Evolutionary conservation across 305 asterid genomes (phyloP).

Genomic region (Solanum hybrid): DNA sequence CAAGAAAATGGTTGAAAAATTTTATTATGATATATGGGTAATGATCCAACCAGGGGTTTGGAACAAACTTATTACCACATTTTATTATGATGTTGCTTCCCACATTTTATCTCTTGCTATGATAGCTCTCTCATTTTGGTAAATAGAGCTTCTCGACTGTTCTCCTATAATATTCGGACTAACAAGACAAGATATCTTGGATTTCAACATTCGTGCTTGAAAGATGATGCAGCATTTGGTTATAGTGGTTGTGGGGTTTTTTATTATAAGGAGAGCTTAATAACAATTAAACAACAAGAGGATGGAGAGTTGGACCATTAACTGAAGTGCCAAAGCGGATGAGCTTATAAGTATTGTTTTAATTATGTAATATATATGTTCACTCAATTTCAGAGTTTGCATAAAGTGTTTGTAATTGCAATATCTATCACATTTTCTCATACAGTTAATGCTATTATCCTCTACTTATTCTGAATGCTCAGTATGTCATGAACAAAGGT

Average conservation of each 20-base stretch:
- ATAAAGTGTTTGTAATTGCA: background rate
- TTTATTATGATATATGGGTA: background rate
- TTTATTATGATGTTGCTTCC: no score
- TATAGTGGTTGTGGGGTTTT: background rate
- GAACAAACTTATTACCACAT: background rate
- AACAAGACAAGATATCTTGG: background rate
- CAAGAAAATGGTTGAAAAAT: background rate
- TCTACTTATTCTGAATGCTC: background rate
- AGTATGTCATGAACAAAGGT: background rate
- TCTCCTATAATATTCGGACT: background rate
- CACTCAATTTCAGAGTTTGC: background rate
- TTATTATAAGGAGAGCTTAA: background rate
- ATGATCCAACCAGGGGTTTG: background rate
- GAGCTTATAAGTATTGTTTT: background rate
- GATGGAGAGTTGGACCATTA: background rate
- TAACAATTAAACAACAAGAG: background rate
- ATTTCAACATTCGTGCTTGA: background rate
- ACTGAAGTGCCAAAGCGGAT: background rate
- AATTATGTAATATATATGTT: no score
- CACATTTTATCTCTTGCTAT: background rate
- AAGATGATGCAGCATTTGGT: background rate
- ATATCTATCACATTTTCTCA: background rate
- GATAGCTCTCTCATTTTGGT: background rate
- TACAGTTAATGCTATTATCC: background rate
- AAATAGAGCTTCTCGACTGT: background rate